Evolutionary conservation across 164 flowering plant species (phyloP), one percentile per base, ranked within the genome.

Genomic region (Liquidambar formosana): DNA sequence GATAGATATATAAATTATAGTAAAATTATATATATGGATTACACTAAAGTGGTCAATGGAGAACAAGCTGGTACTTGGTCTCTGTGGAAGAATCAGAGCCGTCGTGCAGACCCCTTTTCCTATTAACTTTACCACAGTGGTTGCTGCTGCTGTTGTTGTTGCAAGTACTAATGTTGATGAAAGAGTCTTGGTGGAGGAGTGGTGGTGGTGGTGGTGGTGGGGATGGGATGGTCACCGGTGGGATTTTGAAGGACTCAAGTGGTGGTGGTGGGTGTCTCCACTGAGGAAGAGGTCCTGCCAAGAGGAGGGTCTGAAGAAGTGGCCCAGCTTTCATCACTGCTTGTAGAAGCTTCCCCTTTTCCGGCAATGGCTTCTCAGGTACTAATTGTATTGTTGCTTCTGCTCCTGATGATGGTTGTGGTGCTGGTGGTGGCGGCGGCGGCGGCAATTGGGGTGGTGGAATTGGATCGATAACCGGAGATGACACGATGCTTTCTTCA

Each of bases 241-340:
- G 99, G 76, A 92, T 92, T 75, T 89, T 88, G 41, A 84, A 81
- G 63, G 89, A 74, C 61, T 88, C 89, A 1, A 94, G 79, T 28
- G 88, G 95, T 14, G 97, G 98, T 15, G 99, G 99, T 23, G 97
- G 99, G 77, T 88, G 92, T 71, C 88, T 82, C 99, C 99, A 94
- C 76, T 88, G 89, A 12, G 99, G 99, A 4, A 94, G 86, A 1
- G 95, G 94, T 38, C 99, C 99, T 8, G 99, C 95, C 61, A 94
- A 74, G 21, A 94, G 86, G 0, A 94, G 85, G 0, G 94, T 92
- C 74, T 94, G 97, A 3, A 94, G 84, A 12, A 94, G 86, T n/a
- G 99, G 99, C 57, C 99, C 99, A 2, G 99, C 99, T 58, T 88
- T 86, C 87, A 88, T 89, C 65, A 94, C 99, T 12, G 97, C 97